These are phyloP conservation scores for Fusarium paranaense DNA, from an alignment of 2,329 filamentous ascomycete genomes.

Conservation along the genomic window DNA sequence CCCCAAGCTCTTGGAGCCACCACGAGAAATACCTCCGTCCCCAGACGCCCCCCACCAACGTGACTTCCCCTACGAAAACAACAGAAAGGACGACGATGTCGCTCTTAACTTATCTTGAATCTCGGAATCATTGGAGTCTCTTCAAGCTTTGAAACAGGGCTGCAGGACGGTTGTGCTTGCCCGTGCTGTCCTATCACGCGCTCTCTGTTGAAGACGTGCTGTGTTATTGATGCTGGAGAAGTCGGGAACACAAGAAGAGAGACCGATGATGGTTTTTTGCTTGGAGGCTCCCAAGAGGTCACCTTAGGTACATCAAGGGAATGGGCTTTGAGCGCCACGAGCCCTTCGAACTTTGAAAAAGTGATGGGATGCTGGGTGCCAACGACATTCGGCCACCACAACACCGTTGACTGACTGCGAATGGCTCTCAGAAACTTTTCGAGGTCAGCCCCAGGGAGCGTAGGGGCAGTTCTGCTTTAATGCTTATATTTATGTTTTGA, in stretches of 20 bases:
- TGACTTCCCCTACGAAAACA: not conserved
- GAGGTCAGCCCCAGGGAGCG: not conserved
- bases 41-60: not conserved
- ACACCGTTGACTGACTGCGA: not conserved
- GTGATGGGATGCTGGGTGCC: not conserved
- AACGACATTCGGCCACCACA: not conserved
- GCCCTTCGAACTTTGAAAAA: not conserved
- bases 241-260: not conserved
- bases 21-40: not conserved
- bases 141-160: not conserved
- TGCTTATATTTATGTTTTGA: no score
- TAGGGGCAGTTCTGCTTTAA: no score
- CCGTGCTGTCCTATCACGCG: not conserved
- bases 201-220: not conserved
- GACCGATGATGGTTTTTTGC: not conserved
- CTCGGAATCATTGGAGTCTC: not conserved
- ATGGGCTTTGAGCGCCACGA: not conserved
- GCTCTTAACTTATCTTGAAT: not conserved
- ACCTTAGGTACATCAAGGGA: not conserved
- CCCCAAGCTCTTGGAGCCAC: not conserved
- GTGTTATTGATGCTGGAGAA: not conserved
- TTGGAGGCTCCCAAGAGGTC: not conserved
- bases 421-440: not conserved
- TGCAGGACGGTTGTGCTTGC: not conserved
- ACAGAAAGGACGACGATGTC: not conserved